Evolutionary conservation across 2,329 filamentous ascomycete species (phyloP).

Genomic region (Penicillium brasilianum): DNA sequence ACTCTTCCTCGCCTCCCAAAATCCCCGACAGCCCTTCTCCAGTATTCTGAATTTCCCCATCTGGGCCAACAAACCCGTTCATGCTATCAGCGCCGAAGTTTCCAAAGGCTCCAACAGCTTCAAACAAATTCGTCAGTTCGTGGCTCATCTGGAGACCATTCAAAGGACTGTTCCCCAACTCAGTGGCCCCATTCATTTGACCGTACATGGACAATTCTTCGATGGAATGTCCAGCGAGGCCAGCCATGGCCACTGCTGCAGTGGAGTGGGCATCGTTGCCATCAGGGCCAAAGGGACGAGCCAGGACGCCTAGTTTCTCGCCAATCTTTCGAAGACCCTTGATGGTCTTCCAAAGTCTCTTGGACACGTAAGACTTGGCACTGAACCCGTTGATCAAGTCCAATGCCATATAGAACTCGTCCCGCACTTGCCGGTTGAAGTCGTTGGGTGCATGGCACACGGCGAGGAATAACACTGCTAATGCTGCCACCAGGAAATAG

Average conservation of each 20-base stretch:
- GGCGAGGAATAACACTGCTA: constrained; percentile 68
- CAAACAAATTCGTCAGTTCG: constrained; percentile 67
- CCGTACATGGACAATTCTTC: constrained; percentile 61
- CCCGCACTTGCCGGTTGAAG: constrained; percentile 64
- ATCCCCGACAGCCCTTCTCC: constrained; percentile 51
- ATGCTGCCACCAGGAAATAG: constrained; percentile 67
- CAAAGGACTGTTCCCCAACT: constrained; percentile 59
- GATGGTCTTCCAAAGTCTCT: constrained; percentile 68
- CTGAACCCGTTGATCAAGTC: constrained; percentile 67
- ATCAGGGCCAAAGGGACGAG: constrained; percentile 44
- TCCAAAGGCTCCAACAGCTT: constrained; percentile 63
- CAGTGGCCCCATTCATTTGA: constrained; percentile 41
- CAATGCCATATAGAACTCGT: constrained; percentile 71
- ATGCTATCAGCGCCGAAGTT: constrained; percentile 48
- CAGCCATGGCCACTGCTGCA: constrained; percentile 69
- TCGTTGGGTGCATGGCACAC: constrained; percentile 67
- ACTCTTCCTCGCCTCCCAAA: constrained; percentile 63
- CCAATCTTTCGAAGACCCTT: constrained; percentile 67
- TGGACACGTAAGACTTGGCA: constrained; percentile 65
- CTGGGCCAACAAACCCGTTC: constrained; percentile 44
- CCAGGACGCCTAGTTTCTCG: constrained; percentile 62
- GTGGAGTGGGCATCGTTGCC: constrained; percentile 63
- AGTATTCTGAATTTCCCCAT: constrained; percentile 48
- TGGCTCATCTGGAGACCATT: constrained; percentile 65
- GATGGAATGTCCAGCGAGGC: constrained; percentile 65